Conservation (phyloP, 2,329 filamentous ascomycete species). For the Aspergillus tanneri region DNA sequence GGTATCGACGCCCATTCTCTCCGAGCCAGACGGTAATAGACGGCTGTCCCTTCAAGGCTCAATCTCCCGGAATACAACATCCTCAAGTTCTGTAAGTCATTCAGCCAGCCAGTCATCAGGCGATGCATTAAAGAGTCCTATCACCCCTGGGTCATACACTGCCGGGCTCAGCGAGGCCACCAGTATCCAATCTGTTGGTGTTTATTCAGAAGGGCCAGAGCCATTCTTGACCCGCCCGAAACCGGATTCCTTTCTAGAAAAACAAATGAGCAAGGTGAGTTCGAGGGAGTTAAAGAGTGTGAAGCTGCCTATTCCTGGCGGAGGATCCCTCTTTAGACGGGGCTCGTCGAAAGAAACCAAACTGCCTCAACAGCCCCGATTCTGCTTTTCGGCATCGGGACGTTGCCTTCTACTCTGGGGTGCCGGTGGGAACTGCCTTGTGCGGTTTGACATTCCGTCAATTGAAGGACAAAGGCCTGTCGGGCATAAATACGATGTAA, state of each 20-base stretch:
- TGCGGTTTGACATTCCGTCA: constrained; percentile 31
- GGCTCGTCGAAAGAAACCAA: constrained; percentile 20
- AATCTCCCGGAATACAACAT: constrained; percentile 18
- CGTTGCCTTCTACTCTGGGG: constrained; percentile 24
- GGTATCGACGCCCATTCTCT: constrained; percentile 17
- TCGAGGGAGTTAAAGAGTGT: constrained; percentile 22
- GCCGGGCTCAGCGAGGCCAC: constrained; percentile 16
- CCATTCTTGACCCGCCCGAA: constrained; percentile 11
- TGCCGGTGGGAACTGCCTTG: constrained; percentile 20
- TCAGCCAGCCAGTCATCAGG: constrained; percentile 22
- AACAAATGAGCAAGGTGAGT: constrained; percentile 17
- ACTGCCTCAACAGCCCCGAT: constrained; percentile 31
- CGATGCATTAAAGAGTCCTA: constrained; percentile 17
- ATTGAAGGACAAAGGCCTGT: constrained; percentile 27
- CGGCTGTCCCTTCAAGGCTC: constrained; percentile 20
- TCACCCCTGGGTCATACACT: constrained; percentile 14
- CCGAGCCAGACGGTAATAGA: constrained; percentile 19
- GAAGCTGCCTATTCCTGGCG: constrained; percentile 18
- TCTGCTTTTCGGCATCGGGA: constrained; percentile 31
- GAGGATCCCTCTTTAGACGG: constrained; percentile 23
- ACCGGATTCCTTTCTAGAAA: constrained; percentile 14
- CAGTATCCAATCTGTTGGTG: constrained; percentile 14
- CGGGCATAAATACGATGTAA: constrained; percentile 33
- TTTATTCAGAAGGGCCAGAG: constrained; percentile 12
- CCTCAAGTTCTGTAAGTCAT: constrained; percentile 25